Evolutionary conservation across 176 grass and related monocot species (phyloP), one percentile per base, ranked within the genome.

Genomic region (Cenchrus americanus): DNA sequence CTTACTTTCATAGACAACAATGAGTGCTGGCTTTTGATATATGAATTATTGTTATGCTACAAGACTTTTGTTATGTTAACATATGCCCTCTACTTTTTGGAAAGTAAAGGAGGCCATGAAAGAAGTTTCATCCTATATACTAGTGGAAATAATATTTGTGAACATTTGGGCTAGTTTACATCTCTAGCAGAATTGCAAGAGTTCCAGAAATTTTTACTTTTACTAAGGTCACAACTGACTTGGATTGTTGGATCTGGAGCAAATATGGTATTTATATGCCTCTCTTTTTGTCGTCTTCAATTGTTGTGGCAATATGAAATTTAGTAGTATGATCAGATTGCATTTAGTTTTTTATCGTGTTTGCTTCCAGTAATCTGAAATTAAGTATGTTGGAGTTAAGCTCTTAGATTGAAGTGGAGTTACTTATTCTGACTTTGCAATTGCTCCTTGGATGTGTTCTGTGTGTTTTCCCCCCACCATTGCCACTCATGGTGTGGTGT

Each of bases 1-100:
- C 54, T 70, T 91, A 62, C 81, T 81, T 86, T 66, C 80, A 24
- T 77, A 62, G 79, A 71, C 37, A 85, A 71, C 22, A 71, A 67
- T 71, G 32, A 37, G 30, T 83, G 62, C 46, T 62, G 32, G 2
- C 42, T 75, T 58, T 81, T 82, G 54, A 75, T 74, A 47, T 79
- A 42, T 85, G 57, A 87, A 65, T 79, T 22, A 27, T 67, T 42
- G 49, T 24, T 77, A 19, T 77, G 65, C 66, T 58, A 58, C 12
- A 80, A 57, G 21, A 10, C 57, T 75, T 66, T 81, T 81, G 68
- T 64, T 73, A 57, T 79, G 27, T 82, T 22, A 89, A 65, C 57
- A 8, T 40, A 63, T 57, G 68, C 30, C 89, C 49, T 48, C 12
- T 85, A 8, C 14, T 46, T 94, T 89, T 79, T 69, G 26, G 24